Conservation (phyloP, 2,329 filamentous ascomycete genomes). For the Lachnum nothofagi region DNA sequence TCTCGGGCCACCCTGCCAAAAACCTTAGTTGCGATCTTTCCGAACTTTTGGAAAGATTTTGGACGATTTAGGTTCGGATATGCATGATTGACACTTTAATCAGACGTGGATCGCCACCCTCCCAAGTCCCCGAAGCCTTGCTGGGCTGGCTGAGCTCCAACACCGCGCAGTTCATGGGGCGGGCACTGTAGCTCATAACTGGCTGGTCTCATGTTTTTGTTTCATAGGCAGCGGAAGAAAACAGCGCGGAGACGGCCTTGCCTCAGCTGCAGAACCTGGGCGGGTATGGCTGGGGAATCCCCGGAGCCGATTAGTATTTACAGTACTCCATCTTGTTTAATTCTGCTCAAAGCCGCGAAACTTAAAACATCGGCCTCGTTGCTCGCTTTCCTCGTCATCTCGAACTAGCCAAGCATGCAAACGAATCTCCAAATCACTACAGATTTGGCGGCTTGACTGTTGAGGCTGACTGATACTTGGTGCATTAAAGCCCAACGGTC, state of each 20-base stretch:
- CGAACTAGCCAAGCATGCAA: neutral
- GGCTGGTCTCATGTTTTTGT: slow-evolving; percentile 1
- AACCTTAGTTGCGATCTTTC: slow-evolving; percentile 17
- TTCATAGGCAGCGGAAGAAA: neutral
- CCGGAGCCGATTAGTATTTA: neutral
- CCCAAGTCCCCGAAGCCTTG: neutral
- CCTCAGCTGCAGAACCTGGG: neutral
- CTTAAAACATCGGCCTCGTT: neutral
- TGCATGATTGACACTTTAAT: slow-evolving; percentile 23
- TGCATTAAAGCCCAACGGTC: neutral
- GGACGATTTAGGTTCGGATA: neutral
- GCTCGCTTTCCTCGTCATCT: neutral
- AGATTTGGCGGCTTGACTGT: slow-evolving; percentile 1
- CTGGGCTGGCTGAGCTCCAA: too few relatives aligned
- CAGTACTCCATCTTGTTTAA: neutral
- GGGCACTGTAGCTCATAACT: neutral
- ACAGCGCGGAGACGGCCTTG: neutral
- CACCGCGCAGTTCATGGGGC: too few relatives aligned
- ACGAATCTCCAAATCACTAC: neutral
- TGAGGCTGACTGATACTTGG: slow-evolving; percentile 5
- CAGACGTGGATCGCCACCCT: slow-evolving; percentile 16
- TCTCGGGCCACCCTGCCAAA: slow-evolving; percentile 18
- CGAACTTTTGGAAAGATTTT: slow-evolving; percentile 5
- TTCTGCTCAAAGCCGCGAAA: neutral
- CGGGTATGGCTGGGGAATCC: neutral